phyloP scores from a whole-genome alignment of 176 grass and related monocot species.

The Bothriochloa decipiens region DNA sequence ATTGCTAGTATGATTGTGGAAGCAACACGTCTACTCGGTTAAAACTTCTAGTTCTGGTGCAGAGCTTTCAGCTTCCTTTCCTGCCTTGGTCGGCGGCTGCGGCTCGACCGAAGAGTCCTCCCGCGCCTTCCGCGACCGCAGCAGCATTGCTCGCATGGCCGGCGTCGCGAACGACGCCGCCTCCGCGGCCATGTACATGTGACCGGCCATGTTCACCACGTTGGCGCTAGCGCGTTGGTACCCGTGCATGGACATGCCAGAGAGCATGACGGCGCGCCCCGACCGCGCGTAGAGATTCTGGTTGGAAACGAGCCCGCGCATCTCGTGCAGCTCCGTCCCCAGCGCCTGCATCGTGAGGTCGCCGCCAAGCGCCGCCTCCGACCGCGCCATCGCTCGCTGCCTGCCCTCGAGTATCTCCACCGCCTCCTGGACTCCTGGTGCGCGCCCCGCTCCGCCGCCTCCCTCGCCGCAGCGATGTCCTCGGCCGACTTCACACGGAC shows the following conservation, averaged over 20 bases:
- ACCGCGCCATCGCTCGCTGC: slow-evolving; percentile 25
- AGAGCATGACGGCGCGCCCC: slow-evolving; percentile 46
- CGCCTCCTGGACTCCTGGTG: slow-evolving; percentile 43
- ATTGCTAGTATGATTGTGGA: neutral
- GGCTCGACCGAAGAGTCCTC: neutral
- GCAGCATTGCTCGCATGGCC: slow-evolving; percentile 49
- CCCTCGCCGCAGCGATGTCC: slow-evolving; percentile 51
- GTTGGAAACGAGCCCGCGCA: slow-evolving; percentile 36
- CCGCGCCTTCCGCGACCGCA: slow-evolving; percentile 8
- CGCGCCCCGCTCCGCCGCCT: slow-evolving; percentile 41
- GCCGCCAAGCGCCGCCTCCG: neutral
- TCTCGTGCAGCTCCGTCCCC: slow-evolving; percentile 31
- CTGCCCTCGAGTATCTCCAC: slow-evolving; percentile 46
- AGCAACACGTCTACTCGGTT: neutral
- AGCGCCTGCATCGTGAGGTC: slow-evolving; percentile 24
- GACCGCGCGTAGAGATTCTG: slow-evolving; percentile 23
- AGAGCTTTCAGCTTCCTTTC: neutral
- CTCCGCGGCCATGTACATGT: neutral
- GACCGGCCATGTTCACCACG: neutral
- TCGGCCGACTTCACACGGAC: slow-evolving; percentile 44
- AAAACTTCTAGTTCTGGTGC: neutral
- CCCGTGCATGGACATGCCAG: slow-evolving; percentile 37
- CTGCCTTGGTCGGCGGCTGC: neutral
- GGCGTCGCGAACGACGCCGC: slow-evolving; percentile 32
- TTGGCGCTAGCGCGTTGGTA: slow-evolving; percentile 53